A percentile compares a stretch with the other conserved stretches of the same genome.
These are phyloP conservation scores for Cytospora piceae DNA, from an alignment of 2,329 filamentous ascomycete species.

Conservation along the genomic window DNA sequence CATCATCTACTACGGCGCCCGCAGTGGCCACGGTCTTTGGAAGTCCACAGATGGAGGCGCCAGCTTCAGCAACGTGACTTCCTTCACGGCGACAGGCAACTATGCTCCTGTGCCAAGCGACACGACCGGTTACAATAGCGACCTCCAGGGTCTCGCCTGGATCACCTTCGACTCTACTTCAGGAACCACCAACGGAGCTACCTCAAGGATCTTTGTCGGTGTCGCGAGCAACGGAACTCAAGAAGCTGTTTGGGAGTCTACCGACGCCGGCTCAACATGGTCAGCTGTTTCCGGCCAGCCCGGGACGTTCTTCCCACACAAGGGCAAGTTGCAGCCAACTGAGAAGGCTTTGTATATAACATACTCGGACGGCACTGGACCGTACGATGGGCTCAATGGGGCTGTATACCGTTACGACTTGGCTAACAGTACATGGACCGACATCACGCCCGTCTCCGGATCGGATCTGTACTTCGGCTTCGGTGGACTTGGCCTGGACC, in stretches of 20 bases:
- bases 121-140: constrained; percentile 48
- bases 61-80: constrained; percentile 56
- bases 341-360: constrained; percentile 59
- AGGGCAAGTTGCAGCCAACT: constrained; percentile 52
- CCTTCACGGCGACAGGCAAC: constrained; percentile 55
- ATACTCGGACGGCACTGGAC: constrained; percentile 59
- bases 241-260: constrained; percentile 57
- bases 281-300: constrained; percentile 54
- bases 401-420: constrained; percentile 60
- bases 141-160: constrained; percentile 54
- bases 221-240: constrained; percentile 54
- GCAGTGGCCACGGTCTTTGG: constrained; percentile 62
- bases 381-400: constrained; percentile 59
- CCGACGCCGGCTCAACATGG: constrained; percentile 59
- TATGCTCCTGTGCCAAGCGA: constrained; percentile 52
- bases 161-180: constrained; percentile 61
- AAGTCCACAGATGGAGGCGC: constrained; percentile 60
- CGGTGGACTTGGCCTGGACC: constrained; percentile 58
- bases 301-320: constrained; percentile 56
- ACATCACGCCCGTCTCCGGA: constrained; percentile 59
- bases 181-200: constrained; percentile 47
- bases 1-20: constrained; percentile 61
- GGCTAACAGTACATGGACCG: constrained; percentile 50
- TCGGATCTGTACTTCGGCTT: constrained; percentile 56
- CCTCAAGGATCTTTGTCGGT: constrained; percentile 60